Base-by-base conservation (phyloP, 2,329 filamentous ascomycete genomes). In the Alternaria arborescens region DNA sequence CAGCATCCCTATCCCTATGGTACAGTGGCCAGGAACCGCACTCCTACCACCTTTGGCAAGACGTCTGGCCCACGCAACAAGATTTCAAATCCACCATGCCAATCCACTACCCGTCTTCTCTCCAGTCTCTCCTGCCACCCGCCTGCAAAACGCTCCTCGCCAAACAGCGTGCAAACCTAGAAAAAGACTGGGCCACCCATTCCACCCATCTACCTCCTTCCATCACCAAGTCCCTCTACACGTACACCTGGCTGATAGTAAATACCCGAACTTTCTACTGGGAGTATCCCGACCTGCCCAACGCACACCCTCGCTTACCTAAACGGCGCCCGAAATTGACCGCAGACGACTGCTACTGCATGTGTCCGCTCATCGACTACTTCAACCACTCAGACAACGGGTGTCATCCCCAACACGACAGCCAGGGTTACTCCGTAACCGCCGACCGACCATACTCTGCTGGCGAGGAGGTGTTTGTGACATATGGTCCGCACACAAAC, bases 361-460 rank as follows among this genome's bases (percentile, higher is more conserved):
- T 92, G 66, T 89, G 89, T 75, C 91, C 91, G 0, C 88, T 91
- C 36, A 87, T 89, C 1, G 91, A 93, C 74, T 86, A 91, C 56
- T 89, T 93, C 81, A 93, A 87, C 64, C 85, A 87, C 63, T 77
- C 77, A 14, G 79, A 80, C 26, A 66, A 72, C 14, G 79, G 79
- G 11, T 89, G 87, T 75, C 76, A 81, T 14, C 86, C 88, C 0
- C 72, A 80, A 3, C 86, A 86, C 68, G 80, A 83, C 46, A 63
- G 76, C 1, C 74, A 78, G 1, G 83, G 83, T 6, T 91, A 88
- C 78, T 82, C 80, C 24, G 82, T 91, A 47, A 82, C 78, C 18
- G 83, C 87, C 3, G 78, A 83, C 47, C 76, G 80, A 2, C 71
- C 79, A 0, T 88, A 90, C 69, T 74, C 73, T 1, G 69, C 75